Evolutionary conservation across 225 moss, liverwort and hornwort genomes (phyloP).

Genomic region (Takakia lepidozioides): DNA sequence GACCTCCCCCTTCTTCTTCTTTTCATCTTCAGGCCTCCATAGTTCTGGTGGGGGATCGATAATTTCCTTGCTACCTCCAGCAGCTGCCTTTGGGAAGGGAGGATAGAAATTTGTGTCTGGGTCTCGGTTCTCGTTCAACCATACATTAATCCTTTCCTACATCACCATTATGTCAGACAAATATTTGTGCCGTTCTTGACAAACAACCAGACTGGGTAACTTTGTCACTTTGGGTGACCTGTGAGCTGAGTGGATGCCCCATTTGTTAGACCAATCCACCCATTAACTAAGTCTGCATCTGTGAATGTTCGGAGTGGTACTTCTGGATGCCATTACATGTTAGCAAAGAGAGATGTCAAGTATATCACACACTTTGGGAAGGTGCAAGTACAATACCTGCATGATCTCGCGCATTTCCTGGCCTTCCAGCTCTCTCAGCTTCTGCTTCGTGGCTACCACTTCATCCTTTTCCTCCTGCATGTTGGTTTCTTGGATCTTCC

Average conservation of each 20-base stretch:
- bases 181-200: too few species aligned
- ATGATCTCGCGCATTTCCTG: conserved; percentile 95
- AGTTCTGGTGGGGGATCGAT: conserved; percentile 64
- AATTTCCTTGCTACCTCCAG: conserved; percentile 83
- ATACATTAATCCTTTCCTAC: conserved; percentile 65
- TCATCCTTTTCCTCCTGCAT: conserved; percentile 42
- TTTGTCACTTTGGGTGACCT: too few species aligned
- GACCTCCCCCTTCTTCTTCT: conserved; percentile 36
- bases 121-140: conserved; percentile 62
- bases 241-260: too few species aligned
- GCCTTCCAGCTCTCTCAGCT: conserved; percentile 68
- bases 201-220: too few species aligned
- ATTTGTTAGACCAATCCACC: too few species aligned
- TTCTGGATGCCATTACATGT: too few species aligned
- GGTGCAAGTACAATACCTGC: too few species aligned
- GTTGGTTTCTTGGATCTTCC: conserved; percentile 50
- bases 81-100: conserved; percentile 57
- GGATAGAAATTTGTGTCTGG: conserved; percentile 49
- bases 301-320: too few species aligned
- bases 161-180: too few species aligned
- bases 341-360: too few species aligned
- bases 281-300: too few species aligned
- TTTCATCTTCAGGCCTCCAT: conserved; percentile 63
- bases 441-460: conserved; percentile 42
- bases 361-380: too few species aligned